phyloP scores from a whole-genome alignment of 176 grass and related monocot genomes.

The Aegilops bicornis region DNA sequence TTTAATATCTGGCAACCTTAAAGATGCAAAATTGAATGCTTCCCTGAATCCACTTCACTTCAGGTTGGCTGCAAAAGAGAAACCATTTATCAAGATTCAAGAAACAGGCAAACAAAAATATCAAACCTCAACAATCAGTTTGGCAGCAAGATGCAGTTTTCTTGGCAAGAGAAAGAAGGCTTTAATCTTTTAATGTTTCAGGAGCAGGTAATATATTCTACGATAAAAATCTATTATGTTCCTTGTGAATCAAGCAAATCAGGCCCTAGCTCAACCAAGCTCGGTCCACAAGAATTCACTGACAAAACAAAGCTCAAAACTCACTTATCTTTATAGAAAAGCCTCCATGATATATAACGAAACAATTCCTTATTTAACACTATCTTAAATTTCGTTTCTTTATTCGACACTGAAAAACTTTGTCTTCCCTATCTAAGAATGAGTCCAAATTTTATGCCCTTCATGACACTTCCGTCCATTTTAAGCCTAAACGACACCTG shows the following conservation, averaged over 20 bases:
- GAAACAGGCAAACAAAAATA: conserved; percentile 2
- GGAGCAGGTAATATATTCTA: not conserved
- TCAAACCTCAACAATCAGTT: not conserved
- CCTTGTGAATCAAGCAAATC: not conserved
- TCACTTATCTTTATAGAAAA: not conserved
- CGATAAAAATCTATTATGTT: not conserved
- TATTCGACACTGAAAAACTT: too few relatives aligned
- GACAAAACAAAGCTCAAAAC: not conserved
- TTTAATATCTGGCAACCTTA: not conserved
- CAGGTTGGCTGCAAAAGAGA: conserved; percentile 11
- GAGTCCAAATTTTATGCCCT: too few relatives aligned
- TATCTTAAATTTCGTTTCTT: too few relatives aligned
- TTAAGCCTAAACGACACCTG: too few relatives aligned
- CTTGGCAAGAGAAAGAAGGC: not conserved
- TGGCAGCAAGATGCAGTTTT: not conserved
- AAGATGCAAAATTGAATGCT: not conserved
- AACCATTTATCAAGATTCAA: conserved; percentile 8
- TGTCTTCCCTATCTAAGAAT: too few relatives aligned
- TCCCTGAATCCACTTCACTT: not conserved
- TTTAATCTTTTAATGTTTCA: not conserved
- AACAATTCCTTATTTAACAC: too few relatives aligned
- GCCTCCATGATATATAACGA: not conserved
- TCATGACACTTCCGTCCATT: too few relatives aligned
- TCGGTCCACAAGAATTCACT: not conserved
- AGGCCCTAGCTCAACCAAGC: not conserved